Evolutionary conservation across 2,329 filamentous ascomycete species (phyloP).

Genomic region (Teratosphaeria pseudoeucalypti): DNA sequence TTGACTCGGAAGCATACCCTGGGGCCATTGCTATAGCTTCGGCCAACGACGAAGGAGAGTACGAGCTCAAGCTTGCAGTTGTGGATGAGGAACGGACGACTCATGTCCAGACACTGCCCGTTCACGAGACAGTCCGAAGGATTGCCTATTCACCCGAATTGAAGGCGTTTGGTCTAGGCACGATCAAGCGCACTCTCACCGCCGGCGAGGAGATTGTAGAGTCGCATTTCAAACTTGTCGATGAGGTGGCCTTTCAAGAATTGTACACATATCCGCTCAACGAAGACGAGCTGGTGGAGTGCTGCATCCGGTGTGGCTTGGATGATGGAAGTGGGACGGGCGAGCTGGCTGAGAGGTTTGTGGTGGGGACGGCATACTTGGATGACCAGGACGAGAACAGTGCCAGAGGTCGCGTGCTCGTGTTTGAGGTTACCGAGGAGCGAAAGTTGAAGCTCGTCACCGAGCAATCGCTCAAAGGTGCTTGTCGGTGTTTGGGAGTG

Average conservation of each 20-base stretch:
- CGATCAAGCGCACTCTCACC: constrained; percentile 63
- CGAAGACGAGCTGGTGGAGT: constrained; percentile 68
- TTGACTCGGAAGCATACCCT: constrained; percentile 70
- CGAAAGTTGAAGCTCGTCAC: constrained; percentile 63
- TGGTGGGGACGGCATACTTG: constrained; percentile 81
- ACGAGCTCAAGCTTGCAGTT: constrained; percentile 65
- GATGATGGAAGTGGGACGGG: constrained; percentile 42
- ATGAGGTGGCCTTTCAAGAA: constrained; percentile 77
- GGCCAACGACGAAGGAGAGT: constrained; percentile 26
- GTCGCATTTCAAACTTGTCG: constrained; percentile 78
- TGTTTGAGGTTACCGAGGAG: constrained; percentile 71
- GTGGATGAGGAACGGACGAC: constrained; percentile 81
- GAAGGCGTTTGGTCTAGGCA: constrained; percentile 77
- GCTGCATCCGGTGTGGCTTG: constrained; percentile 67
- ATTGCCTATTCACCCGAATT: constrained; percentile 74
- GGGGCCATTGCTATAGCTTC: constrained; percentile 74
- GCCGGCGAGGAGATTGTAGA: constrained; percentile 64
- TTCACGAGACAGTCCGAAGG: constrained; percentile 74
- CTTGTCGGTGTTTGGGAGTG: constrained; percentile 68
- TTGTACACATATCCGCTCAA: constrained; percentile 60
- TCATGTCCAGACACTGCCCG: constrained; percentile 69
- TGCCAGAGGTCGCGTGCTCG: constrained; percentile 65
- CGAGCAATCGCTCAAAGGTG: constrained; percentile 61
- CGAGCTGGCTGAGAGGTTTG: constrained; percentile 60
- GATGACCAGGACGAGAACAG: constrained; percentile 44